phyloP scores from a whole-genome alignment of 169 alveolate genomes.

The Toxoplasma gondii region DNA sequence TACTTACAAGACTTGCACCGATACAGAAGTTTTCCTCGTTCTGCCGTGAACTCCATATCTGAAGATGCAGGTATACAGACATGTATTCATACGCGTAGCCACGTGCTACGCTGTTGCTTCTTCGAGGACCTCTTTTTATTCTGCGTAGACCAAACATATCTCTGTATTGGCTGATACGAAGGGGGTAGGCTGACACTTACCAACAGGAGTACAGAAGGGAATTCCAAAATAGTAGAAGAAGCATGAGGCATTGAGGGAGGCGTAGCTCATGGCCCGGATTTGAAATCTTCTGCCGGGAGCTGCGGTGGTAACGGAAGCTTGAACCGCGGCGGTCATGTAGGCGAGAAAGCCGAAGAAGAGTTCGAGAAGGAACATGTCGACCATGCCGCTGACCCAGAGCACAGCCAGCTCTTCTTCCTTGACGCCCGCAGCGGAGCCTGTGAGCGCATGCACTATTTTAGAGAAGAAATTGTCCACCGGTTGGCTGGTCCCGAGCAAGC shows the following conservation, averaged over 20 bases:
- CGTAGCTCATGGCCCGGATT: neutral
- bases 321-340: constrained; percentile 2
- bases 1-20: too few relatives aligned
- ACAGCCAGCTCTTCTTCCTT: neutral
- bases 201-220: constrained; percentile 2
- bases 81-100: too few relatives aligned
- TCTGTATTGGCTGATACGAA: neutral
- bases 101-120: too few relatives aligned
- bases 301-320: neutral
- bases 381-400: neutral
- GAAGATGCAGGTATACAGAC: too few relatives aligned
- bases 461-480: neutral
- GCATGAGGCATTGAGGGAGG: constrained; percentile 1
- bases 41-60: too few relatives aligned
- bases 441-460: neutral
- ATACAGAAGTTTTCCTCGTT: too few relatives aligned
- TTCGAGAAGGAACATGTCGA: constrained; percentile 17
- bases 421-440: neutral
- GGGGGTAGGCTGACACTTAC: neutral
- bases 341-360: neutral
- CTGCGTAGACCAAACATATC: neutral
- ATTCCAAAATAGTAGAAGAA: constrained; percentile 19
- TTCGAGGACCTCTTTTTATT: too few relatives aligned
- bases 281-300: neutral
- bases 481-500: neutral